Evolutionary conservation across 1,139 yeast species (phyloP), one percentile per base, ranked within the genome.

Genomic region (Zygoascus meyerae): DNA sequence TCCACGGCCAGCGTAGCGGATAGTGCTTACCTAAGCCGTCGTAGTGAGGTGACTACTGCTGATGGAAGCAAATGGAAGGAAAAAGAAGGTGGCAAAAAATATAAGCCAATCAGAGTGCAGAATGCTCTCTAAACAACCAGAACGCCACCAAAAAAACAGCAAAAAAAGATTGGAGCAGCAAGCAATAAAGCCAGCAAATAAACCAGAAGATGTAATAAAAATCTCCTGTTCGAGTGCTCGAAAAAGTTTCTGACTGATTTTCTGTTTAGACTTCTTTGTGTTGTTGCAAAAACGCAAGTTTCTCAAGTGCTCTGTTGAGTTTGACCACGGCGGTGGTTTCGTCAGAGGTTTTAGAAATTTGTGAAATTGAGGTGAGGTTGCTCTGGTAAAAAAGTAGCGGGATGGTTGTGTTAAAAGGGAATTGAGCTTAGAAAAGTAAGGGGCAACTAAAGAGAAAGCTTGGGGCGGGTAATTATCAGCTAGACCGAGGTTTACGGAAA

Each of bases 171-270:
- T 21, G 26, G 16, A 15, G 17, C 36, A 18, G 37, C 37, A 32
- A 36, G 43, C 43, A 18, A 40, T 9, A 12, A 5, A 17, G n/a
- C 21, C 37, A 40, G 39, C 43, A 32, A 40, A 40, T 40, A 16
- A 32, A 9, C n/a, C 37, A 40, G 37, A 40, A 32, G 18, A 32
- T 30, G 31, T 15, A 14, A 14, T 15, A 40, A 26, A 9, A 18
- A 5, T 21, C 26, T 21, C 26, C 26, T 21, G 26, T 21, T 21
- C 26, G 7, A 21, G 26, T 21, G 26, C 26, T 17, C 26, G 17
- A 35, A 34, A 34, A 34, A 34, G 11, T n/a, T 34, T 34, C 14
- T 10, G 36, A 16, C 36, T 17, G 18, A 12, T 16, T 26, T 35
- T 35, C 29, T 17, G 12, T 6, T 35, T 10, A 21, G 39, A 9